These are phyloP conservation scores for Wickerhamiella occidentalis DNA, from an alignment of 805 yeast species.

Conservation along the genomic window DNA sequence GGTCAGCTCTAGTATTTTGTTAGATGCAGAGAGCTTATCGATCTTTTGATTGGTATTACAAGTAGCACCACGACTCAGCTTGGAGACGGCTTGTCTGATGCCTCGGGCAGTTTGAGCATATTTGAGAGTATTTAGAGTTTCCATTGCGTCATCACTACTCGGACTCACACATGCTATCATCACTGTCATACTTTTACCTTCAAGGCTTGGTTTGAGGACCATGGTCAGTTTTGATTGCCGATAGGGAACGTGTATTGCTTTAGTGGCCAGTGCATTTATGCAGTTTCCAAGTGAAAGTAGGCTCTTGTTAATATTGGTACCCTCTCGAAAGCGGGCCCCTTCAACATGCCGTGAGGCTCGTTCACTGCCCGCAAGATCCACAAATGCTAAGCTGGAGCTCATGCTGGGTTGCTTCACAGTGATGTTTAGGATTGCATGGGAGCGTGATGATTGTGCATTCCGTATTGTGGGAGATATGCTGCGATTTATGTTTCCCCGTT, in stretches of 20 bases:
- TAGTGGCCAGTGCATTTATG: constrained; percentile 12
- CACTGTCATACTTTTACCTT: constrained; percentile 88
- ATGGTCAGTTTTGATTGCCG: constrained; percentile 84
- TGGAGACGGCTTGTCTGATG: constrained; percentile 35
- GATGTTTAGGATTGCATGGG: constrained; percentile 85
- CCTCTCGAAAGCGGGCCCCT: constrained; percentile 73
- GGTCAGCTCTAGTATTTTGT: background rate
- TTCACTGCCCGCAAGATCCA: constrained; percentile 92
- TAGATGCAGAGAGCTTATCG: background rate
- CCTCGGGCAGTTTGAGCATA: constrained; percentile 88
- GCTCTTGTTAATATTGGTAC: constrained; percentile 86
- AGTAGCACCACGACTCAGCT: background rate
- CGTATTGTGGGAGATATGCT: constrained; percentile 84
- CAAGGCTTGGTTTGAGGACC: constrained; percentile 73
- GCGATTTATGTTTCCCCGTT: constrained; percentile 29
- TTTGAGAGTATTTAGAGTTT: constrained; percentile 77
- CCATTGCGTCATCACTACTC: constrained; percentile 76
- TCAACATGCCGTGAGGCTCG: constrained; percentile 80
- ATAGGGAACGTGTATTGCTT: constrained; percentile 47
- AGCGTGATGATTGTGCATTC: constrained; percentile 77
- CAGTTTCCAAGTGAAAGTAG: constrained; percentile 85
- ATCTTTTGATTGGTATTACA: background rate
- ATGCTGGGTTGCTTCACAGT: constrained; percentile 39
- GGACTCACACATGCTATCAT: constrained; percentile 95
- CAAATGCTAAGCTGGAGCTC: constrained; percentile 42